Evolutionary conservation across 2,329 filamentous ascomycete species (phyloP).

Genomic region (Ophiostoma piceae): DNA sequence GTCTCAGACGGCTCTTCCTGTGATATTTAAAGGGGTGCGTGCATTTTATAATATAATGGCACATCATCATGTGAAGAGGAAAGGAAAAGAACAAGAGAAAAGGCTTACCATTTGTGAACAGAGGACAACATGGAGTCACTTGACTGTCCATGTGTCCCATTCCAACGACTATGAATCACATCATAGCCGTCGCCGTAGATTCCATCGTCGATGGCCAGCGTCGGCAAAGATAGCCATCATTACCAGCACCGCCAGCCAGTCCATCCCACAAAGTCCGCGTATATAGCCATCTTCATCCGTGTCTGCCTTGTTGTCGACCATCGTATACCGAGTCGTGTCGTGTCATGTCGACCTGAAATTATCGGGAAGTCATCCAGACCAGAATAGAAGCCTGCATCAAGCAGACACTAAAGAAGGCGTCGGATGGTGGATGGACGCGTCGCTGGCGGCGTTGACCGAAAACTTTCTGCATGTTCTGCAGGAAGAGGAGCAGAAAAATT

Average conservation of each 20-base stretch:
- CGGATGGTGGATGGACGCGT: no score
- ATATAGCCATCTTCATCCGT: neutral
- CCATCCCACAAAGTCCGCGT: neutral
- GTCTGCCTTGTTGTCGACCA: no score
- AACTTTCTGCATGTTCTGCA: no score
- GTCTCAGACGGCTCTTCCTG: conserved; percentile 44
- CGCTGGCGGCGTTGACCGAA: no score
- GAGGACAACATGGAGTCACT: neutral
- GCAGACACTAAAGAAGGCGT: no score
- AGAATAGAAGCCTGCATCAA: no score
- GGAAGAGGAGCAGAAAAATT: neutral
- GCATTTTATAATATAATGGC: conserved; percentile 3
- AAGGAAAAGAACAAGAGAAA: neutral
- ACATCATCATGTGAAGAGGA: conserved; percentile 32
- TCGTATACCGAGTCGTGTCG: no score
- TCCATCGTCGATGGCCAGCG: neutral
- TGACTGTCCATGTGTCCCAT: neutral
- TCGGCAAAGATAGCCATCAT: no score
- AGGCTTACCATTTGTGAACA: neutral
- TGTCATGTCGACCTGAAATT: no score
- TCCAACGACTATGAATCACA: no score
- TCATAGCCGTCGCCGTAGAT: neutral
- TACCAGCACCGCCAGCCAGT: no score
- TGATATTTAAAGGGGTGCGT: conserved; percentile 31
- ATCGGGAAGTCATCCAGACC: no score